phyloP scores from a whole-genome alignment of 331 rosid species.

The Phaseolus coccineus region DNA sequence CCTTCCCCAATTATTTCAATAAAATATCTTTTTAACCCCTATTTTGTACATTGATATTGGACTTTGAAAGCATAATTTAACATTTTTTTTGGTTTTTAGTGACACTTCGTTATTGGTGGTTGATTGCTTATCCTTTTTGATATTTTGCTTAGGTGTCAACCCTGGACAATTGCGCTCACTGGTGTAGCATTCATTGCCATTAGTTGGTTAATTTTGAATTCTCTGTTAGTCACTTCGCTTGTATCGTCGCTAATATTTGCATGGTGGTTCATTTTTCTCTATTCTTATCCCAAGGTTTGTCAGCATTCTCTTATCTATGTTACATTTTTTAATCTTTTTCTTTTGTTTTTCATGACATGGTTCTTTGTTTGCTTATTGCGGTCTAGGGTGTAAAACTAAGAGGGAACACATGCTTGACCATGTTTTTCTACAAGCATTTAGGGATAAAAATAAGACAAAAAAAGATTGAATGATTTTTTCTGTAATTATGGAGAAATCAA shows the following conservation, averaged over 20 bases:
- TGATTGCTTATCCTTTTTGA: not conserved
- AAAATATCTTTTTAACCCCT: not conserved
- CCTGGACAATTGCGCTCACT: constrained; percentile 79
- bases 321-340: not conserved
- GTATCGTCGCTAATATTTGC: constrained; percentile 54
- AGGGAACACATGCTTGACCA: too few species aligned
- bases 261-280: constrained; percentile 92
- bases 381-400: not conserved
- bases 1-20: not conserved
- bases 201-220: constrained; percentile 74
- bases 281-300: constrained; percentile 86
- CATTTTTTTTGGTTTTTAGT: not conserved
- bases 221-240: constrained; percentile 52
- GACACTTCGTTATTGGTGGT: not conserved
- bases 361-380: not conserved
- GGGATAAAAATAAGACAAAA: too few species aligned
- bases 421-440: too few species aligned
- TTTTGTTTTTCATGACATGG: too few species aligned
- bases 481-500: too few species aligned
- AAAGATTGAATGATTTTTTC: too few species aligned
- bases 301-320: too few species aligned
- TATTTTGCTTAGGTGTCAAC: constrained; percentile 74
- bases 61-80: not conserved
- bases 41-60: not conserved
- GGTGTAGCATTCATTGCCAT: constrained; percentile 59